These are phyloP conservation scores for Cercospora sp. DNA, from an alignment of 2,329 filamentous ascomycete species.

Conservation along the genomic window DNA sequence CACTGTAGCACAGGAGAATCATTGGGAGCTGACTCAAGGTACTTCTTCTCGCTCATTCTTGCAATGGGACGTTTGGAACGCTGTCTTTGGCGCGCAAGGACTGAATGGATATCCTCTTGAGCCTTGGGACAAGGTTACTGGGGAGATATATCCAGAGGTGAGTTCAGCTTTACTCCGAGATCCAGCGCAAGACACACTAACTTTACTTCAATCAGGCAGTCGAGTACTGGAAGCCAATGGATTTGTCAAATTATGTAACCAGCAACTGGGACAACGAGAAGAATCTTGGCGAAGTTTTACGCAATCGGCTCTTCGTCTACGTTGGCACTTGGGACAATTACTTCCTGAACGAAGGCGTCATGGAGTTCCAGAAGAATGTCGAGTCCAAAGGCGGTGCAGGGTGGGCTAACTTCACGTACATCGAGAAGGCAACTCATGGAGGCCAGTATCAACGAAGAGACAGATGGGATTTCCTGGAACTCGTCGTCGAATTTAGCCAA, in stretches of 20 bases:
- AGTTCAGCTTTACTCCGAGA: background rate
- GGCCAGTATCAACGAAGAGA: slow-evolving; percentile 38
- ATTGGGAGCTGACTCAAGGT: slow-evolving; percentile 43
- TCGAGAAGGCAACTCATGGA: slow-evolving; percentile 38
- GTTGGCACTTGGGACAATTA: slow-evolving; percentile 42
- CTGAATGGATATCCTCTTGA: slow-evolving; percentile 43
- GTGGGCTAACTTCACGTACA: slow-evolving; percentile 43
- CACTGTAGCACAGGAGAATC: slow-evolving; percentile 20
- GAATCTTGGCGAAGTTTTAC: slow-evolving; percentile 39
- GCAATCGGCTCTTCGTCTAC: slow-evolving; percentile 39
- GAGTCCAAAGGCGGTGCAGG: slow-evolving; percentile 37
- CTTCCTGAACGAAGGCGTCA: slow-evolving; percentile 42
- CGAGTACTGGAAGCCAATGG: slow-evolving; percentile 41
- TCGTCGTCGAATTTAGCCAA: slow-evolving; percentile 36
- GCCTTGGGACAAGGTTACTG: slow-evolving; percentile 44
- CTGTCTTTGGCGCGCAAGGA: slow-evolving; percentile 42
- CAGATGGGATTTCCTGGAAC: slow-evolving; percentile 40
- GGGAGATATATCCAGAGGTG: slow-evolving; percentile 40
- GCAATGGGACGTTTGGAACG: slow-evolving; percentile 44
- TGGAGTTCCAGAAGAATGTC: slow-evolving; percentile 39
- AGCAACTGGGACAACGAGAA: slow-evolving; percentile 27
- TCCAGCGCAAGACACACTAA: background rate
- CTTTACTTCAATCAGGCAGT: slow-evolving; percentile 30
- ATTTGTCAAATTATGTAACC: slow-evolving; percentile 39
- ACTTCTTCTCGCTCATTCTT: slow-evolving; percentile 38